Base-by-base conservation (phyloP, 495 filamentous ascomycete genomes). In the Trichoderma erinaceum region DNA sequence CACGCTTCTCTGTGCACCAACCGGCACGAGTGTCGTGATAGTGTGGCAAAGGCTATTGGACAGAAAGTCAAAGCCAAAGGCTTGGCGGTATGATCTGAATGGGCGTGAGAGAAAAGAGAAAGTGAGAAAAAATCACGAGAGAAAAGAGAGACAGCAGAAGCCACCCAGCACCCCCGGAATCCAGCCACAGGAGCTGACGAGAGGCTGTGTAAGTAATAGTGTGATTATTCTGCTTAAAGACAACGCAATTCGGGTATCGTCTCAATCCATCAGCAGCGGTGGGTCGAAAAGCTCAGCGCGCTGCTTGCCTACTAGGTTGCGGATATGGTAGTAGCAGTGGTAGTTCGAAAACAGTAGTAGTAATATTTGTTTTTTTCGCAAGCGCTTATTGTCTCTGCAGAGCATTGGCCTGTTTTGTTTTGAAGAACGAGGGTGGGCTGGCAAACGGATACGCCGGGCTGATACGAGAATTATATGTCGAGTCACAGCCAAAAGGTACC, bases 391-490 rank as follows among this genome's bases (percentile, higher is more conserved):
- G 4, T 56, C 29, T 25, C 50, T 25, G 43, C 21, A 56, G 8
- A 56, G 50, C 50, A 25, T 21, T 21, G 16, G 50, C 18, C n/a
- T 23, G 21, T 56, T 25, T 56, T n/a, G 18, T 25, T 25, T 23
- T 23, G 5, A 56, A 23, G 13, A 56, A 25, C 8, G 18, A 56
- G 18, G n/a, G 50, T 56, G 50, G 50, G n/a, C 50, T 56, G 8
- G 43, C 6, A 21, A 6, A 29, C 56, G 56, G 56, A 61, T 61
- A 61, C 23, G 56, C 56, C 56, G 56, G 56, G 27, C 56, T 61
- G 23, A 27, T 32, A 32, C 56, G 27, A 61, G 56, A 61, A n/a
- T 11, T 61, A 61, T 25, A 56, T 56, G 50, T 21, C 50, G n/a
- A 56, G 50, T 11, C 50, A 25, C n/a, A 11, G 50, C n/a, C n/a